Percentiles rank a stretch among this genome's conserved stretches.
phyloP scores from a whole-genome alignment of 768 basidiomycete genomes.

The Termitomyces sp. region DNA sequence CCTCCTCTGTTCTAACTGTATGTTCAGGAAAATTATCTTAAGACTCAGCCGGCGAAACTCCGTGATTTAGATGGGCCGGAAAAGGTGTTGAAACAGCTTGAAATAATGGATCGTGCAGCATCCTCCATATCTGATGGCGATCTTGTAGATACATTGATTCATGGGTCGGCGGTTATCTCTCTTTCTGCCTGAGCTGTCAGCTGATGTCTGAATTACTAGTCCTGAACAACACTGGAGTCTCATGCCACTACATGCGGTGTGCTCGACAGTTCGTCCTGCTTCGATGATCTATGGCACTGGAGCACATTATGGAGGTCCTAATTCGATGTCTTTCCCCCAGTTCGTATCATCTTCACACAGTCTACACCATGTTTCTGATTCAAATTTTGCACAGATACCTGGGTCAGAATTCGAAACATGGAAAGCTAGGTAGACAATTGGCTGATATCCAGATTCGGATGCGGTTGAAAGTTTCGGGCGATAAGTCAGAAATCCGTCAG shows the following conservation, averaged over 20 bases:
- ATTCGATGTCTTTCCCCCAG: conserved; percentile 78
- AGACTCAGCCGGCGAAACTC: conserved; percentile 63
- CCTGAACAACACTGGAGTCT: conserved; percentile 94
- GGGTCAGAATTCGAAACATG: conserved; percentile 94
- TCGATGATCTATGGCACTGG: conserved; percentile 74
- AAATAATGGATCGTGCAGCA: conserved; percentile 83
- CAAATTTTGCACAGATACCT: conserved; percentile 64
- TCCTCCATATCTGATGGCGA: conserved; percentile 94
- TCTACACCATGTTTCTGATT: neutral
- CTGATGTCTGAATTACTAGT: conserved; percentile 29
- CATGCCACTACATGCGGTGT: conserved; percentile 90
- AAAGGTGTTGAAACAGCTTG: conserved; percentile 62
- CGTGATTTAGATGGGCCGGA: conserved; percentile 58
- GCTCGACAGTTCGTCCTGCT: conserved; percentile 86
- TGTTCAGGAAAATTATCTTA: conserved; percentile 90
- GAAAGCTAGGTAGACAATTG: conserved; percentile 73
- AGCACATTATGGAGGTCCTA: conserved; percentile 59
- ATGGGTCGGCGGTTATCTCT: conserved; percentile 56
- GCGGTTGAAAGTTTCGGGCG: conserved; percentile 90
- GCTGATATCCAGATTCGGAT: conserved; percentile 92
- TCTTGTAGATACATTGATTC: conserved; percentile 88
- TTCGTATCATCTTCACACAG: conserved; percentile 31
- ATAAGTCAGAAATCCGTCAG: conserved; percentile 85
- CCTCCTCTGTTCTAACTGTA: neutral
- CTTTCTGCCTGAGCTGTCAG: neutral